phyloP scores from a whole-genome alignment of 2,329 filamentous ascomycete genomes.

The Claviceps fusiformis region DNA sequence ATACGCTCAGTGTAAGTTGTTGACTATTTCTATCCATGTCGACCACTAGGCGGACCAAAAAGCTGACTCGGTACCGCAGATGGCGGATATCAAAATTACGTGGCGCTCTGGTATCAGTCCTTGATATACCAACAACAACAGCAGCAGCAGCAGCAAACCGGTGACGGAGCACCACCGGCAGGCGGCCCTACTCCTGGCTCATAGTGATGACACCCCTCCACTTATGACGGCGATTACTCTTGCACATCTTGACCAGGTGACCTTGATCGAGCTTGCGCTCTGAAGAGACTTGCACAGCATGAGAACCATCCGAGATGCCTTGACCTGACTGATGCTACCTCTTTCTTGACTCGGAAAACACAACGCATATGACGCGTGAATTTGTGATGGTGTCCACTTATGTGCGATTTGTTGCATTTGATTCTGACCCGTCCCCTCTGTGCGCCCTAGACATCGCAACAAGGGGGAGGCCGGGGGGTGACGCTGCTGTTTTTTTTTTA shows the following conservation, averaged over 20 bases:
- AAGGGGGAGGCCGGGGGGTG: background rate
- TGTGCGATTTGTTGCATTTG: constrained; percentile 16
- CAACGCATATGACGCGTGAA: constrained; percentile 11
- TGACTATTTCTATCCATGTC: background rate
- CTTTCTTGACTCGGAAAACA: constrained; percentile 10
- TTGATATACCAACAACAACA: constrained; percentile 31
- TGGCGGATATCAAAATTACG: constrained; percentile 70
- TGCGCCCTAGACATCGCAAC: background rate
- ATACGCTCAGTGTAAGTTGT: constrained; percentile 56
- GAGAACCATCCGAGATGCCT: constrained; percentile 16
- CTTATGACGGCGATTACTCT: constrained; percentile 1
- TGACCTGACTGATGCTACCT: constrained; percentile 21
- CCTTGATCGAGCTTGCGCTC: constrained; percentile 17
- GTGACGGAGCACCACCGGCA: constrained; percentile 20
- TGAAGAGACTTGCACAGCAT: constrained; percentile 1
- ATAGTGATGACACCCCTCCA: constrained; percentile 18
- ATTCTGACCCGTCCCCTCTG: constrained; percentile 2
- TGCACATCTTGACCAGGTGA: constrained; percentile 19
- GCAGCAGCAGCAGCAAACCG: constrained; percentile 24
- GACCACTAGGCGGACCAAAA: background rate
- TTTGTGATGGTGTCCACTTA: constrained; percentile 16
- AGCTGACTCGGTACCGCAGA: constrained; percentile 30
- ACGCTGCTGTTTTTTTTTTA: background rate
- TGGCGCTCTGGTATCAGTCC: constrained; percentile 70
- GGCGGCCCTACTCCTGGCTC: constrained; percentile 23